Evolutionary conservation across 768 basidiomycete species (phyloP).

Genomic region (Exidia glandulosa): DNA sequence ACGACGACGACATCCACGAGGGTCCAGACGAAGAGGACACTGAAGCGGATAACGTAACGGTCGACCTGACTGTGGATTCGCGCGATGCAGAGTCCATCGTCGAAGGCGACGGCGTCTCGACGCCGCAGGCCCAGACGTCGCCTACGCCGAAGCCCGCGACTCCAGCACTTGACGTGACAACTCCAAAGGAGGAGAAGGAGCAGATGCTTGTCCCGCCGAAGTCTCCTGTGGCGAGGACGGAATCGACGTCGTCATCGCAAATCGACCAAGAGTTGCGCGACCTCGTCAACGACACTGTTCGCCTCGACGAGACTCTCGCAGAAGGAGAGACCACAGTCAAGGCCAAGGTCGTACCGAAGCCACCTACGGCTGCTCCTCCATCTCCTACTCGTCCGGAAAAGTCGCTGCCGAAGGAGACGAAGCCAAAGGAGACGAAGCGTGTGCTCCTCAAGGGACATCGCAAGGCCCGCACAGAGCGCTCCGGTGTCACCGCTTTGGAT

Average conservation of each 20-base stretch:
- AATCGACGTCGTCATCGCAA: conserved; percentile 11
- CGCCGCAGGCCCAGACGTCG: neutral
- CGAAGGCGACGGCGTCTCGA: conserved; percentile 3
- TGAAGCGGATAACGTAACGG: conserved; percentile 13
- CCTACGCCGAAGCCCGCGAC: neutral
- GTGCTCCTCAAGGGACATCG: conserved; percentile 15
- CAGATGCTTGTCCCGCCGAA: conserved; percentile 25
- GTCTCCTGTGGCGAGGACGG: conserved; percentile 18
- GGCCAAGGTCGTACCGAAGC: conserved; percentile 1
- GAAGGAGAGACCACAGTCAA: neutral
- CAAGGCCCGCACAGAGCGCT: conserved; percentile 49
- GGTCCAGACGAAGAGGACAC: conserved; percentile 32
- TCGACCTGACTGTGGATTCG: neutral
- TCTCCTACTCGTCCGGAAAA: conserved; percentile 24
- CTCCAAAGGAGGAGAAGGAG: conserved; percentile 23
- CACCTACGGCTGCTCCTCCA: conserved; percentile 15
- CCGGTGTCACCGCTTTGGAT: conserved; percentile 73
- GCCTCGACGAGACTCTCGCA: neutral
- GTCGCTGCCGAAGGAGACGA: conserved; percentile 1
- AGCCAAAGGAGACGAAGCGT: conserved; percentile 9
- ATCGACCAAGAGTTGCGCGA: conserved; percentile 1
- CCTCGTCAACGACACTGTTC: conserved; percentile 1
- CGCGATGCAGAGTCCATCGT: neutral
- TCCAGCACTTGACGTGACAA: conserved; percentile 1
- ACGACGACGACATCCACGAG: conserved; percentile 45